These are phyloP conservation scores for Fimicolochytrium jonesii DNA, from an alignment of 192 early-diverging fungal species.

Conservation along the genomic window DNA sequence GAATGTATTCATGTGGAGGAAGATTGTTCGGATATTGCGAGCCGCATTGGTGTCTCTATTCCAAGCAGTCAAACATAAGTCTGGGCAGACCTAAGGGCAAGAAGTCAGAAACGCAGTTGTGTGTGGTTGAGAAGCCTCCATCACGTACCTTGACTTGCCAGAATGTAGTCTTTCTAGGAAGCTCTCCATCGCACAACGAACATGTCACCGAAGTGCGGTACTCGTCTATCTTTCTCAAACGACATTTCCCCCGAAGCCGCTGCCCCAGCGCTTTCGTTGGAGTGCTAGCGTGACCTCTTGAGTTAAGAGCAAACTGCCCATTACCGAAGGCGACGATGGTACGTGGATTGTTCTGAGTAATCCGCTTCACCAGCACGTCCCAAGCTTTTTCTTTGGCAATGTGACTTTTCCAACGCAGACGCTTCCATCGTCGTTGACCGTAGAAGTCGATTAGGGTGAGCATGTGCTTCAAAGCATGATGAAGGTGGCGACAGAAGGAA, in stretches of 20 bases:
- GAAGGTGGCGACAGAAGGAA: too few relatives aligned
- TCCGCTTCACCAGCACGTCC: not conserved
- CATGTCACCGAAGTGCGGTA: not conserved
- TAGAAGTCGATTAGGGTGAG: not conserved
- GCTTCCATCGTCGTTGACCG: not conserved
- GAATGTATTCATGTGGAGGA: too few relatives aligned
- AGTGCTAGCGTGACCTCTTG: not conserved
- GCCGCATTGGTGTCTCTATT: not conserved
- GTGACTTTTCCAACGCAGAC: not conserved
- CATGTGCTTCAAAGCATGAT: too few relatives aligned
- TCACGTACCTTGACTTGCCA: too few relatives aligned
- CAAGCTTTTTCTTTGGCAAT: not conserved
- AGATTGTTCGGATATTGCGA: slow-evolving; percentile 1
- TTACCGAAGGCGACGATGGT: not conserved
- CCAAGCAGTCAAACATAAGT: not conserved
- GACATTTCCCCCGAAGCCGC: not conserved
- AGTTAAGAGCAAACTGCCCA: not conserved
- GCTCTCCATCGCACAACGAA: not conserved
- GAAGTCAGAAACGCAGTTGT: not conserved
- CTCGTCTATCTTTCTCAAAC: not conserved
- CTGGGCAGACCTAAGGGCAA: not conserved
- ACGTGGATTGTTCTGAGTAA: not conserved
- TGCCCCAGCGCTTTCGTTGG: not conserved
- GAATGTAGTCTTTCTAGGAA: not conserved
- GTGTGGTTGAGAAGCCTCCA: too few relatives aligned